A percentile compares a stretch with the other conserved stretches of the same genome.
phyloP scores from a whole-genome alignment of 495 filamentous ascomycete species.

The Daldinia concentrica region DNA sequence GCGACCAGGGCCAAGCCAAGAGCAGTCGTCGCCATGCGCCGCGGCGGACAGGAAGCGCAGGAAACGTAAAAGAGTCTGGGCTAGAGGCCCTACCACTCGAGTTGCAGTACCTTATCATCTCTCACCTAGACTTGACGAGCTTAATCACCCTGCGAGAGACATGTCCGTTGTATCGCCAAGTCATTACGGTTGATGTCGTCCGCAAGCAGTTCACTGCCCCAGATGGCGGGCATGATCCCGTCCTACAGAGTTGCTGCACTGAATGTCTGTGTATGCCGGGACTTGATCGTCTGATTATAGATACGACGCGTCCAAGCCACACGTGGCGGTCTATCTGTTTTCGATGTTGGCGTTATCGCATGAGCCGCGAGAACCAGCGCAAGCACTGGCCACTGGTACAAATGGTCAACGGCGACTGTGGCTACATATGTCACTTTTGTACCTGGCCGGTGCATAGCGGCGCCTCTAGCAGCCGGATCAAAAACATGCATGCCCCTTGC shows the following conservation, averaged over 20 bases:
- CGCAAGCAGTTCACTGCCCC: slow-evolving; percentile 34
- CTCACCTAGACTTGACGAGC: slow-evolving; percentile 42
- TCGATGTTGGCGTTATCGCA: slow-evolving; percentile 44
- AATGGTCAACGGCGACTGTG: slow-evolving; percentile 45
- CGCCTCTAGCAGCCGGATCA: slow-evolving; percentile 31
- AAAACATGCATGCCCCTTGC: slow-evolving; percentile 44
- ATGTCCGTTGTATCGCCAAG: slow-evolving; percentile 38
- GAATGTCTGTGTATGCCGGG: slow-evolving; percentile 45
- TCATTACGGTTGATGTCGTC: slow-evolving; percentile 41
- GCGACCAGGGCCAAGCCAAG: neutral
- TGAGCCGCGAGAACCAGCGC: slow-evolving; percentile 37
- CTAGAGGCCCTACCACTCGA: slow-evolving; percentile 41
- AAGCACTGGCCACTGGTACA: slow-evolving; percentile 46
- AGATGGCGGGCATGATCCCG: slow-evolving; percentile 14
- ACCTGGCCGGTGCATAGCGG: slow-evolving; percentile 47
- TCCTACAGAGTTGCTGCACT: slow-evolving; percentile 38
- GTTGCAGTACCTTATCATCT: slow-evolving; percentile 44
- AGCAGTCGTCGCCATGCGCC: slow-evolving; percentile 14
- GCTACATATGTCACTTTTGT: slow-evolving; percentile 49
- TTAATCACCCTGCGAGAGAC: slow-evolving; percentile 40
- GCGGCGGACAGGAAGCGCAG: slow-evolving; percentile 3
- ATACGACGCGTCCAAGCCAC: slow-evolving; percentile 29
- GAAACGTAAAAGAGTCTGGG: slow-evolving; percentile 1
- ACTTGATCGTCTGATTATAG: slow-evolving; percentile 45
- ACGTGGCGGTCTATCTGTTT: slow-evolving; percentile 47